These are phyloP conservation scores for Penicillium nordicum DNA, from an alignment of 2,329 filamentous ascomycete species.

Conservation along the genomic window DNA sequence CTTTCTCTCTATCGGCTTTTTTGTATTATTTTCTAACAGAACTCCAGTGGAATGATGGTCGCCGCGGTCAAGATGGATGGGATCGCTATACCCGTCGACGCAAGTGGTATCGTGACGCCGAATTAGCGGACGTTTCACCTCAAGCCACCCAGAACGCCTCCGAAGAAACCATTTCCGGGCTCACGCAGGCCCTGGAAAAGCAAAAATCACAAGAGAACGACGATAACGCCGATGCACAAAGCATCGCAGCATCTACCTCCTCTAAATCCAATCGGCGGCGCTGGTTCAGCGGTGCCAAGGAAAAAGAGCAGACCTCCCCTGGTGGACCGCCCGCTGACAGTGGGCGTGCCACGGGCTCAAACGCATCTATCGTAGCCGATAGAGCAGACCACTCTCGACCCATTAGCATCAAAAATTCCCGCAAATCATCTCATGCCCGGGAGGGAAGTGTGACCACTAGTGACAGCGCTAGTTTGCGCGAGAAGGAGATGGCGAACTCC, in stretches of 20 bases:
- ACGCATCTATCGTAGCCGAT: background rate
- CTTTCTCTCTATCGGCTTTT: background rate
- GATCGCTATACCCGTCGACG: slow-evolving; percentile 85
- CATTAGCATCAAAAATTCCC: slow-evolving; percentile 30
- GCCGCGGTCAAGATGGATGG: slow-evolving; percentile 84
- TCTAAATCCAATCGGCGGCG: slow-evolving; percentile 34
- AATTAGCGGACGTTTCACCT: slow-evolving; percentile 71
- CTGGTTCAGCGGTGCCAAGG: slow-evolving; percentile 38
- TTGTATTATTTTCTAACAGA: slow-evolving; percentile 2
- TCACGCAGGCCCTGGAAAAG: slow-evolving; percentile 26
- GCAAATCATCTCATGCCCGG: slow-evolving; percentile 25
- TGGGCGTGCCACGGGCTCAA: slow-evolving; percentile 18
- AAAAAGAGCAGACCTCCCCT: slow-evolving; percentile 27
- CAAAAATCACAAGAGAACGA: slow-evolving; percentile 22
- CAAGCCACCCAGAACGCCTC: slow-evolving; percentile 43
- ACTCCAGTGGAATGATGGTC: slow-evolving; percentile 78
- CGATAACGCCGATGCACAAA: slow-evolving; percentile 28
- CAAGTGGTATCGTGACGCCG: slow-evolving; percentile 96
- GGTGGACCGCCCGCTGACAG: slow-evolving; percentile 18
- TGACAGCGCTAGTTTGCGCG: slow-evolving; percentile 35
- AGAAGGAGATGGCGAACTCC: slow-evolving; percentile 38
- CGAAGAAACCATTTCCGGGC: slow-evolving; percentile 39
- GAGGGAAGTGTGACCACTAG: slow-evolving; percentile 28
- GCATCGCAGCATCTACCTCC: slow-evolving; percentile 27
- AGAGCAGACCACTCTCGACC: slow-evolving; percentile 24